Evolutionary conservation across 2,329 filamentous ascomycete genomes (phyloP), one percentile per base, ranked within the genome.

Genomic region (Chaetomium globosum): DNA sequence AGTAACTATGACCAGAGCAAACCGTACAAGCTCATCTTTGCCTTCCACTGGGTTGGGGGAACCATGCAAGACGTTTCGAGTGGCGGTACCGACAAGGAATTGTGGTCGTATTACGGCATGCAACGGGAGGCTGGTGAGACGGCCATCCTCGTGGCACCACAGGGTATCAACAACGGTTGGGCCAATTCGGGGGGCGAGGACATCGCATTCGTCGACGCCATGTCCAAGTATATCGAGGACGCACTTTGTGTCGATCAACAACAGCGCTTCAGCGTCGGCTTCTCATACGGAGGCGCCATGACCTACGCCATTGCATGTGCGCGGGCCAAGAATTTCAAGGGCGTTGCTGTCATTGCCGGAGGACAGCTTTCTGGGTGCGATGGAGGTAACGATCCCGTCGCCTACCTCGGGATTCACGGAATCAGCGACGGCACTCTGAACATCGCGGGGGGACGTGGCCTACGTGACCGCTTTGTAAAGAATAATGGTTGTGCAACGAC

Each of bases 201-300:
- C 60, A 69, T 80, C 52, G 72, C 72, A 0, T 80, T 82, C 63
- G 72, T 79, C 46, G 76, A 80, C 56, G 67, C 71, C 7, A 76
- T 82, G 59, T 68, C 80, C 48, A 70, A 74, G 31, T 71, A 71
- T 10, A 70, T 80, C 31, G 75, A 80, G 66, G 67, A 71, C 9
- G 74, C 76, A 28, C 76, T 81, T 48, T 82, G 80, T 65, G 72
- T 82, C 33, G 75, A 82, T 63, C 71, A 77, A 61, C 72, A 71
- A 39, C 74, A 76, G 61, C 73, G 77, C 61, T 82, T 81, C 71
- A 73, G 77, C 21, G 78, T 77, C 1, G 79, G 79, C n/a, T 81
- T 78, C 70, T 78, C 76, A 64, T 81, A 79, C 68, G 79, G 80
- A 46, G 79, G 74, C 48, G 75, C 76, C 49, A 81, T 82, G 77